Conservation (phyloP, 1,284 basidiomycete genomes). For the Boletus smithii region DNA sequence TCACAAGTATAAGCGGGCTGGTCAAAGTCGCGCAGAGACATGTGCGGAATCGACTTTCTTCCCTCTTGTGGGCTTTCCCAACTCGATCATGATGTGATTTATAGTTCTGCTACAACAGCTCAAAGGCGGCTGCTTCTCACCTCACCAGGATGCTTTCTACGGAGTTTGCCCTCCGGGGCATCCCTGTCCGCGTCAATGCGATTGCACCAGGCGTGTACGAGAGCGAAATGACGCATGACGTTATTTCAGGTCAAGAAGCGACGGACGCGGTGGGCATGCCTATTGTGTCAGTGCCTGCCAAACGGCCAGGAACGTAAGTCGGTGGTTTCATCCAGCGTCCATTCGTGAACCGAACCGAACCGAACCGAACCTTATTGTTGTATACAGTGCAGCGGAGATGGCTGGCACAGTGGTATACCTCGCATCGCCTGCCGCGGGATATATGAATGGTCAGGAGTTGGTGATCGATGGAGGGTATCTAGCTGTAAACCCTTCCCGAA, state of each 20-base stretch:
- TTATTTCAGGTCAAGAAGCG: slow-evolving; percentile 47
- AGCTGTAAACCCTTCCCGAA: slow-evolving; percentile 61
- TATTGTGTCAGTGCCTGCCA: slow-evolving; percentile 55
- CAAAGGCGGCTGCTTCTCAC: slow-evolving; percentile 73
- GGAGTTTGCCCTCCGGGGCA: slow-evolving; percentile 64
- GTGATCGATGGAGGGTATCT: slow-evolving; percentile 70
- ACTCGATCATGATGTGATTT: not conserved
- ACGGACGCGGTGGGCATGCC: slow-evolving; percentile 53
- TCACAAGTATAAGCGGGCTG: slow-evolving; percentile 70
- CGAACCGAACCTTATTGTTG: too few relatives aligned
- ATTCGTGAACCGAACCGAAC: not conserved
- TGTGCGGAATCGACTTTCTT: slow-evolving; percentile 40
- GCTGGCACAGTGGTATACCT: slow-evolving; percentile 73
- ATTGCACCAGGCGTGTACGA: slow-evolving; percentile 73
- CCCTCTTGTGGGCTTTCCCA: not conserved
- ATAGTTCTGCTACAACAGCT: slow-evolving; percentile 76
- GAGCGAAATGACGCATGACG: slow-evolving; percentile 69
- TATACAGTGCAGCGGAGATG: slow-evolving; percentile 65
- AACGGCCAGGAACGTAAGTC: slow-evolving; percentile 65
- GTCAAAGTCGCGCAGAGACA: slow-evolving; percentile 71
- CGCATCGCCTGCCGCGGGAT: slow-evolving; percentile 65
- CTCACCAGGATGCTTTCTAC: slow-evolving; percentile 72
- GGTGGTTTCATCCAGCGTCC: not conserved
- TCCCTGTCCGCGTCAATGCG: slow-evolving; percentile 64
- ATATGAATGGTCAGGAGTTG: slow-evolving; percentile 72